These are phyloP conservation scores for Mycena citricolor DNA, from an alignment of 1,284 basidiomycete species.

Conservation along the genomic window DNA sequence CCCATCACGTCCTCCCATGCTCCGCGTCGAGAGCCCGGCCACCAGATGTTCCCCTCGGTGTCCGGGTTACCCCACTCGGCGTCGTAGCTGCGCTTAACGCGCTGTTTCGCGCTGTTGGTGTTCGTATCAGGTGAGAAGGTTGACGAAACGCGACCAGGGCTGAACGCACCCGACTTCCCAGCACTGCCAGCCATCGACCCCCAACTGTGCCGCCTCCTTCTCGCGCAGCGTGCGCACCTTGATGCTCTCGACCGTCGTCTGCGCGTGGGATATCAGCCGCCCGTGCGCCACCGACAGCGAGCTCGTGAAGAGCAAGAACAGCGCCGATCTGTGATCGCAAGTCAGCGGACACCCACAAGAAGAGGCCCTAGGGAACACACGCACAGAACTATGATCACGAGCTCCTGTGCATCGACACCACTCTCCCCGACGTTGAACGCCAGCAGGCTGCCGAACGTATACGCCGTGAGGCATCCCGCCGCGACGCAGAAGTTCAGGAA, in stretches of 20 bases:
- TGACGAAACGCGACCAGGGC: too few relatives aligned
- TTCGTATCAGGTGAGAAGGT: constrained; percentile 9
- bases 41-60: constrained; percentile 84
- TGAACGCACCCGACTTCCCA: constrained; percentile 56
- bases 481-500: constrained; percentile 73
- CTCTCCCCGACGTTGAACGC: constrained; percentile 41
- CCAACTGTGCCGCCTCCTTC: constrained; percentile 55
- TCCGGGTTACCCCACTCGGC: constrained; percentile 73
- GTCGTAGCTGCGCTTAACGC: constrained; percentile 60
- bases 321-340: constrained; percentile 41
- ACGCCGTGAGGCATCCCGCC: constrained; percentile 54
- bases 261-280: constrained; percentile 59
- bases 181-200: constrained; percentile 39
- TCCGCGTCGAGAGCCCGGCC: constrained; percentile 57
- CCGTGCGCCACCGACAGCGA: constrained; percentile 61
- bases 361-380: constrained; percentile 17
- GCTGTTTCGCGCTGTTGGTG: constrained; percentile 44
- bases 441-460: constrained; percentile 58
- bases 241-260: constrained; percentile 81
- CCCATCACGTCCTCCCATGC: constrained; percentile 85
- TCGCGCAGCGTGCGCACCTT: constrained; percentile 55
- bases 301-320: constrained; percentile 73
- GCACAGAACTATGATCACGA: constrained; percentile 66
- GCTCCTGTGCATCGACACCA: constrained; percentile 59
- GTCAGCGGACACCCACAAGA: constrained; percentile 2